Evolutionary conservation across 768 basidiomycete genomes (phyloP).

Genomic region (Phylloporus sp.): DNA sequence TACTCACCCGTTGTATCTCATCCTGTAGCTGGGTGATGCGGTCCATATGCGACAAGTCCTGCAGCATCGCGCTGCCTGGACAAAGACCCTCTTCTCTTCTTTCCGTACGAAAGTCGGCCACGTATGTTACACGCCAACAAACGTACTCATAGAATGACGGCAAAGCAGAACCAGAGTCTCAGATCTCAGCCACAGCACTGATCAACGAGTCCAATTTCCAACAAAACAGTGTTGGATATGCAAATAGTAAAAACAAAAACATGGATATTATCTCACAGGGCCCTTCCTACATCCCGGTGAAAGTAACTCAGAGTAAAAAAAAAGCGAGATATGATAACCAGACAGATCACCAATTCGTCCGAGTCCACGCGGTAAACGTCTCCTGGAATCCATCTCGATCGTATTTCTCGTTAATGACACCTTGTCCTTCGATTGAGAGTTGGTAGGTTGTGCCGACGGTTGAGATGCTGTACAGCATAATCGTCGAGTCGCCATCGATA

Average conservation of each 20-base stretch:
- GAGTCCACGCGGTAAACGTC: constrained; percentile 37
- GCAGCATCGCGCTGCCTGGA: constrained; percentile 73
- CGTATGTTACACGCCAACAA: constrained; percentile 8
- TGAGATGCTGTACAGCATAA: constrained; percentile 45
- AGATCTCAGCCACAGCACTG: constrained; percentile 5
- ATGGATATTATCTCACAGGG: not conserved
- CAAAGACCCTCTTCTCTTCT: constrained; percentile 7
- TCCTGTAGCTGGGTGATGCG: constrained; percentile 94
- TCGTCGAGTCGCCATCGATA: constrained; percentile 38
- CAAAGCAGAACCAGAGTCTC: not conserved
- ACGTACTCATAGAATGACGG: constrained; percentile 2
- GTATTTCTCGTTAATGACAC: constrained; percentile 33
- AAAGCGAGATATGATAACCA: not conserved
- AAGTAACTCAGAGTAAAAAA: not conserved
- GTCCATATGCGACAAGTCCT: constrained; percentile 92
- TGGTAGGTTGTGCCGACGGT: constrained; percentile 44
- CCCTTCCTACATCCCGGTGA: not conserved
- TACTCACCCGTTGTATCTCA: constrained; percentile 78
- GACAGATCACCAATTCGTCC: constrained; percentile 19
- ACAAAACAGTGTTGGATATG: too few species aligned
- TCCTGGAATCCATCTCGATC: constrained; percentile 45
- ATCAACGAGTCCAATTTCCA: too few species aligned
- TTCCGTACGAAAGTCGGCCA: constrained; percentile 11
- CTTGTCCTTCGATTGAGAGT: constrained; percentile 35
- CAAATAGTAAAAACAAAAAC: not conserved